A percentile compares a stretch with the other conserved stretches of the same genome.
Conservation (phyloP, 371 early-diverging fungal genomes). For the Saksenaea vasiformis region DNA sequence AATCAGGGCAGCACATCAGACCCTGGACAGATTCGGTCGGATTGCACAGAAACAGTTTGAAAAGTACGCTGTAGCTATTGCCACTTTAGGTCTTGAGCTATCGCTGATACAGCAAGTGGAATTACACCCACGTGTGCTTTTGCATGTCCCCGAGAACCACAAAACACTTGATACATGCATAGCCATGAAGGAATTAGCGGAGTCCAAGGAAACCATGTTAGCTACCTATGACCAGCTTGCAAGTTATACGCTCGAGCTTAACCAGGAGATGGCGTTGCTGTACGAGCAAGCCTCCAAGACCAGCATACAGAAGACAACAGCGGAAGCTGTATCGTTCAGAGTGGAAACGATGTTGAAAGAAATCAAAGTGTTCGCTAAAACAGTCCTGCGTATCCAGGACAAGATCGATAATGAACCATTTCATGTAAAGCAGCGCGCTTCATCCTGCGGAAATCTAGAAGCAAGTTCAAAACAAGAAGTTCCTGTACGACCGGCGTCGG, state of each 20-base stretch:
- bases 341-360: conserved; percentile 7
- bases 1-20: conserved; percentile 20
- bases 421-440: background rate
- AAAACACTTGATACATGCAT: conserved; percentile 6
- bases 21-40: conserved; percentile 22
- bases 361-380: background rate
- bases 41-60: conserved; percentile 27
- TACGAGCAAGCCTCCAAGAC: conserved; percentile 13
- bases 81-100: conserved; percentile 10
- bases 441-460: background rate
- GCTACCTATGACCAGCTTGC: conserved; percentile 12
- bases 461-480: background rate
- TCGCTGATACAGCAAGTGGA: conserved; percentile 7
- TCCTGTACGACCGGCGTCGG: background rate
- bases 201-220: background rate
- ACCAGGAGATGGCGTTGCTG: conserved; percentile 10
- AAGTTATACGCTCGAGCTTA: conserved; percentile 11
- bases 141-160: background rate
- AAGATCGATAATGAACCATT: background rate
- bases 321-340: conserved; percentile 8
- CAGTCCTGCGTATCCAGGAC: conserved; percentile 9
- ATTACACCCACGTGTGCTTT: conserved; percentile 13
- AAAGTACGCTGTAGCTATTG: conserved; percentile 14
- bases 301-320: conserved; percentile 9
- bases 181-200: background rate